Evolutionary conservation across 2,329 filamentous ascomycete genomes (phyloP).

Genomic region (Purpureocillium lavendulum): DNA sequence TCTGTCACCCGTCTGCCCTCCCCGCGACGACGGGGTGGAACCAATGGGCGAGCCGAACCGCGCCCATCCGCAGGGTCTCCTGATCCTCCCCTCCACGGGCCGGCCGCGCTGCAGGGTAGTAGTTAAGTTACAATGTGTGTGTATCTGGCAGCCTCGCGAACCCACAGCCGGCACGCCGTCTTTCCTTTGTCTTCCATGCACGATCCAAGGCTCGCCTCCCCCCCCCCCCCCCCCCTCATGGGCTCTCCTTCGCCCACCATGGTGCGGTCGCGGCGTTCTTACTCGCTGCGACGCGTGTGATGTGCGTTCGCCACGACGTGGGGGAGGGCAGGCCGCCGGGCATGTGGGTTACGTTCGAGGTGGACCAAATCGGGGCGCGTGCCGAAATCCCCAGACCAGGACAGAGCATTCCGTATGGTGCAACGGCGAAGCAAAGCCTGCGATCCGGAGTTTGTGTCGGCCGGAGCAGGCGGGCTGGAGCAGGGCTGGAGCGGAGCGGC

Average conservation of each 20-base stretch:
- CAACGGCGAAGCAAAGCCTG: no score
- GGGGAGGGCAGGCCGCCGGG: background rate
- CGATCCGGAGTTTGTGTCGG: background rate
- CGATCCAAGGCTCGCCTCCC: no score
- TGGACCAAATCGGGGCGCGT: constrained; percentile 3
- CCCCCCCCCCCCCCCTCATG: no score
- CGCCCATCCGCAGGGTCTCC: background rate
- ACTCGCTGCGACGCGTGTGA: background rate
- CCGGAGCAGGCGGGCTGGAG: no score
- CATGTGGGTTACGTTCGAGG: background rate
- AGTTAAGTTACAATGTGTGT: no score
- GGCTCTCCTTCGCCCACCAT: background rate
- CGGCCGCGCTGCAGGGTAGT: background rate
- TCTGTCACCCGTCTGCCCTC: no score
- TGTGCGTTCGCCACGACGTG: background rate
- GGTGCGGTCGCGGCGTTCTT: background rate
- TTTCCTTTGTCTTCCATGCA: no score
- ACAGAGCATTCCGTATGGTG: no score
- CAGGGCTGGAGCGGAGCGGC: no score
- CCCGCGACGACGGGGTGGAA: no score
- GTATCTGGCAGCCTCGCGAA: background rate
- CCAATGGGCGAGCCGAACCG: background rate
- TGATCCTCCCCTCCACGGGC: constrained; percentile 1
- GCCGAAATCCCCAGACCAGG: constrained; percentile 1
- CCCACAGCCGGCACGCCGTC: no score